phyloP scores from a whole-genome alignment of 768 basidiomycete genomes.

The Cystobasidium onofrii region DNA sequence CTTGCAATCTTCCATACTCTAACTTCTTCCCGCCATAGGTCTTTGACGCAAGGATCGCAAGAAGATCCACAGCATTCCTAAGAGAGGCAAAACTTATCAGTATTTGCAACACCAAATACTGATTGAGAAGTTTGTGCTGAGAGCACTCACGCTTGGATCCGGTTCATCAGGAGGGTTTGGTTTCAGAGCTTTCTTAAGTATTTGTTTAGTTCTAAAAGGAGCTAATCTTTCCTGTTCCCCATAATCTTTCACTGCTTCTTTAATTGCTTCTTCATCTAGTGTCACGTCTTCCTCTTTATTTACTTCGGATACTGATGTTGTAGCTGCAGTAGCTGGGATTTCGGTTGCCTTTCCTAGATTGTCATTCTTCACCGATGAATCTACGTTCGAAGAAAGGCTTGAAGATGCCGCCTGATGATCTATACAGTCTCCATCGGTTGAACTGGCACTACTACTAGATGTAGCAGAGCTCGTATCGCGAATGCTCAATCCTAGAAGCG shows the following conservation, averaged over 20 bases:
- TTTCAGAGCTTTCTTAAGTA: constrained; percentile 6
- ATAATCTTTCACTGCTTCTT: not conserved
- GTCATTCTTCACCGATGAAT: no score
- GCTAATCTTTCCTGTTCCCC: constrained; percentile 1
- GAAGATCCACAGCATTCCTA: constrained; percentile 22
- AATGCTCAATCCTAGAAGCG: not conserved
- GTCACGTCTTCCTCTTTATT: not conserved
- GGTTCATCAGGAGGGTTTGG: not conserved
- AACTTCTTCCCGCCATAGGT: constrained; percentile 19
- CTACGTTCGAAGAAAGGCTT: not conserved
- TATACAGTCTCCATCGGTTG: not conserved
- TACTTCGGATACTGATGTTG: not conserved
- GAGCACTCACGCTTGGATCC: not conserved
- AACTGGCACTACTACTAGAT: not conserved
- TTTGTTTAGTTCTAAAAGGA: constrained; percentile 12
- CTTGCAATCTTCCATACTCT: constrained; percentile 1
- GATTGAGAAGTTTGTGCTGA: not conserved
- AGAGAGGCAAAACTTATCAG: not conserved
- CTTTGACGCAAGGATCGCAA: constrained; percentile 18
- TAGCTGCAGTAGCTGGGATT: not conserved
- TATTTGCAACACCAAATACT: not conserved
- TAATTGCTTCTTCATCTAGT: not conserved
- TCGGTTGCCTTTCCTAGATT: not conserved
- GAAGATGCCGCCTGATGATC: not conserved
- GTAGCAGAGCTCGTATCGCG: not conserved